Percentiles rank a stretch among this genome's conserved stretches.
Conservation (phyloP, 1,284 basidiomycete genomes). For the Apiotrichum gracile region DNA sequence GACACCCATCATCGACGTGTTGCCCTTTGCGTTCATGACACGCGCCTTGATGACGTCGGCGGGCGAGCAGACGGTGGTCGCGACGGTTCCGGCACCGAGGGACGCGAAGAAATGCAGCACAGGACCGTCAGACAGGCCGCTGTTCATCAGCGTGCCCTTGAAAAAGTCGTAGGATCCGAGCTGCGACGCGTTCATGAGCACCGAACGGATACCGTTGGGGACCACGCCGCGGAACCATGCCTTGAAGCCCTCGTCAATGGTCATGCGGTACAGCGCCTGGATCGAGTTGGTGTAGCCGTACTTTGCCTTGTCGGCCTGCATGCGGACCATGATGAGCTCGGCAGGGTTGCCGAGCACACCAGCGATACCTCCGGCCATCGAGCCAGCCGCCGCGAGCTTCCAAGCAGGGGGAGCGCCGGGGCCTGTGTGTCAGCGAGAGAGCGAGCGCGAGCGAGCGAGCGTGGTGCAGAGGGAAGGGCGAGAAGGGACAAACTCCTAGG, state of each 20-base stretch:
- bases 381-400: slow-evolving; percentile 71
- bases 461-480: too few species aligned
- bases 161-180: slow-evolving; percentile 87
- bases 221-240: slow-evolving; percentile 72
- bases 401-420: slow-evolving; percentile 57
- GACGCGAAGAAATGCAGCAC: slow-evolving; percentile 74
- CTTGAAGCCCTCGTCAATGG: slow-evolving; percentile 69
- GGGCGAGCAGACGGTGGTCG: slow-evolving; percentile 88
- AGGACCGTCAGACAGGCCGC: slow-evolving; percentile 70
- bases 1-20: slow-evolving; percentile 64
- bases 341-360: slow-evolving; percentile 82
- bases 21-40: slow-evolving; percentile 87
- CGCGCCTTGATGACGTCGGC: slow-evolving; percentile 80
- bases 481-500: background rate
- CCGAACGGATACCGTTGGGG: slow-evolving; percentile 76
- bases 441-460: background rate
- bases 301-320: slow-evolving; percentile 84
- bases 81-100: slow-evolving; percentile 81
- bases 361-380: slow-evolving; percentile 68
- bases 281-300: slow-evolving; percentile 82
- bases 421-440: slow-evolving; percentile 15
- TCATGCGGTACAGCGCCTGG: slow-evolving; percentile 79
- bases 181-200: slow-evolving; percentile 88
- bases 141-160: slow-evolving; percentile 70
- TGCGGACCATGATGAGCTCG: slow-evolving; percentile 75